These are phyloP conservation scores for Dactylellina cionopaga DNA, from an alignment of 2,329 filamentous ascomycete genomes.

Conservation along the genomic window DNA sequence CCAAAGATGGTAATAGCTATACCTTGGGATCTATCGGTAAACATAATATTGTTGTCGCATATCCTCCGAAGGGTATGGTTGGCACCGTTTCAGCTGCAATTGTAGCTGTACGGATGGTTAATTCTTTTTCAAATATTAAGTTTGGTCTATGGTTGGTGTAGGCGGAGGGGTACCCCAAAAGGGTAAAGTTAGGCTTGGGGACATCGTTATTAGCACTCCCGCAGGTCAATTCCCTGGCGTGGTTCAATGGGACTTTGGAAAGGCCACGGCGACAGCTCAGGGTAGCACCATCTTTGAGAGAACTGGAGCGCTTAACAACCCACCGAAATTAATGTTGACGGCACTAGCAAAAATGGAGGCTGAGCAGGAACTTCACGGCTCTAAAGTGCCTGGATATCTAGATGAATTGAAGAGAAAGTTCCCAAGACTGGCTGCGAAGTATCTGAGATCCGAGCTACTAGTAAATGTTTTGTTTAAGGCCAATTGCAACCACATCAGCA, in stretches of 20 bases:
- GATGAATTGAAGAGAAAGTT: neutral
- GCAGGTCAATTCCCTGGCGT: neutral
- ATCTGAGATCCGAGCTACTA: neutral
- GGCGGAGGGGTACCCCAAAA: slow-evolving; percentile 4
- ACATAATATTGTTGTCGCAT: slow-evolving; percentile 26
- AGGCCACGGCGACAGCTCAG: neutral
- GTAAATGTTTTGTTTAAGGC: neutral
- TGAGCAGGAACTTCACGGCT: neutral
- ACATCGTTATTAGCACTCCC: slow-evolving; percentile 19
- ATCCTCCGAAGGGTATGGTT: neutral
- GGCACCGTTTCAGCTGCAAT: slow-evolving; percentile 45
- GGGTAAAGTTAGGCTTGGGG: slow-evolving; percentile 39
- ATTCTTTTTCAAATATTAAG: slow-evolving; percentile 7
- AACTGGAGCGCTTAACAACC: neutral
- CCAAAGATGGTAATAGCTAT: slow-evolving; percentile 5
- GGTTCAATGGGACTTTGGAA: slow-evolving; percentile 17
- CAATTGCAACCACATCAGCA: neutral
- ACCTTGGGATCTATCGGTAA: slow-evolving; percentile 2
- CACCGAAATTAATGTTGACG: neutral
- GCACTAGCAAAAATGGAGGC: neutral
- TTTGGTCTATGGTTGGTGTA: slow-evolving; percentile 19
- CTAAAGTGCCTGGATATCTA: slow-evolving; percentile 2
- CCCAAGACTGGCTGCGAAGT: neutral
- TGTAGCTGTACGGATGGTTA: slow-evolving; percentile 4
- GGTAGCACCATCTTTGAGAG: neutral